These are phyloP conservation scores for Chionographis japonica DNA, from an alignment of 106 monocot genomes.

Conservation along the genomic window DNA sequence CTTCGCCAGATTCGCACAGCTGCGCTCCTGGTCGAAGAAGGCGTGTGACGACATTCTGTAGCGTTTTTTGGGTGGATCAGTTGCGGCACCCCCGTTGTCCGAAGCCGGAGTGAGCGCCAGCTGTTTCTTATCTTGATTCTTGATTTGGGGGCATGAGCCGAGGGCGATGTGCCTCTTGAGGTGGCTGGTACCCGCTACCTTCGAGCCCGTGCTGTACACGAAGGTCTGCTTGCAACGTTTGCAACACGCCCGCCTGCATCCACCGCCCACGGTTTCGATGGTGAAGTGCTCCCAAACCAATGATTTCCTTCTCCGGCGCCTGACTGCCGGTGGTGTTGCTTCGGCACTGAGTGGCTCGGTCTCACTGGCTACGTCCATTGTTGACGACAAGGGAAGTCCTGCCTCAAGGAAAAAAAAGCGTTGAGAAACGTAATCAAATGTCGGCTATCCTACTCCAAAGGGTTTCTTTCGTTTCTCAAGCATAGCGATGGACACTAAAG, in stretches of 20 bases:
- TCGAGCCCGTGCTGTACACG: slow-evolving; percentile 79
- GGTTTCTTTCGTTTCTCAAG: too few species aligned
- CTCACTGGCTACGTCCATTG: slow-evolving; percentile 44
- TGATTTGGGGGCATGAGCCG: slow-evolving; percentile 76
- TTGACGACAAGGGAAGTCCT: background rate
- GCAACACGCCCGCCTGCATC: slow-evolving; percentile 71
- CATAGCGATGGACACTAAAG: too few species aligned
- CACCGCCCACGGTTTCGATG: slow-evolving; percentile 52
- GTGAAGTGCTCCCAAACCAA: slow-evolving; percentile 91
- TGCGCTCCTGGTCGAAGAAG: slow-evolving; percentile 68
- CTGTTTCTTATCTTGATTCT: slow-evolving; percentile 37
- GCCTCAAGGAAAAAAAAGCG: too few species aligned
- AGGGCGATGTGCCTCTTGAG: slow-evolving; percentile 88
- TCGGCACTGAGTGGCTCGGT: slow-evolving; percentile 40
- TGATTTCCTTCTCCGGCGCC: slow-evolving; percentile 75
- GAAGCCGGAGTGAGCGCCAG: slow-evolving; percentile 43
- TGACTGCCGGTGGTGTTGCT: slow-evolving; percentile 26
- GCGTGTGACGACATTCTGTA: slow-evolving; percentile 33
- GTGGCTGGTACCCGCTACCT: slow-evolving; percentile 93
- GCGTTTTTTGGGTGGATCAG: slow-evolving; percentile 63
- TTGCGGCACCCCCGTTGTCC: slow-evolving; percentile 25
- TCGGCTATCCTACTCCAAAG: too few species aligned
- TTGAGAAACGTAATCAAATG: too few species aligned
- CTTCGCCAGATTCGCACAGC: slow-evolving; percentile 58
- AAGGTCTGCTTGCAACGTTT: slow-evolving; percentile 93